Percentiles rank a stretch among this genome's conserved stretches.
Evolutionary conservation across 2,329 filamentous ascomycete genomes (phyloP).

Genomic region (Aspergillus caelatus): DNA sequence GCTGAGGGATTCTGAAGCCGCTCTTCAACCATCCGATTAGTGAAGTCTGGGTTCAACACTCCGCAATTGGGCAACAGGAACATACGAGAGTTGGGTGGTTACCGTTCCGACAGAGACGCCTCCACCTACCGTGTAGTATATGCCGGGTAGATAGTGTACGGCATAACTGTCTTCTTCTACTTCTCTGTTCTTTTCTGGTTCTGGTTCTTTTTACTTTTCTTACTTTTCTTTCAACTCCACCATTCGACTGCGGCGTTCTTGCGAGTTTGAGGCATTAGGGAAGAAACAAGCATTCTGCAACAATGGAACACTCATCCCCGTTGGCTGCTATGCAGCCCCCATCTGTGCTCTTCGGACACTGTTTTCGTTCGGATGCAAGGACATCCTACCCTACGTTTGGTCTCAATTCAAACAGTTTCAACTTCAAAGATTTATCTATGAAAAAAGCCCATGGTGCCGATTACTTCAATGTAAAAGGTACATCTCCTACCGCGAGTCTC

Average conservation of each 20-base stretch:
- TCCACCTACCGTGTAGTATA: slow-evolving; percentile 22
- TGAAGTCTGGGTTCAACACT: slow-evolving; percentile 15
- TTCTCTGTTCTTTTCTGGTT: neutral
- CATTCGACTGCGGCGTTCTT: slow-evolving; percentile 3
- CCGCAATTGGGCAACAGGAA: slow-evolving; percentile 12
- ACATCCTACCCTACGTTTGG: slow-evolving; percentile 56
- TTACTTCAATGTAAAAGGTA: slow-evolving; percentile 84
- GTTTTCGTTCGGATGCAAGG: slow-evolving; percentile 62
- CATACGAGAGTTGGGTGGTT: slow-evolving; percentile 11
- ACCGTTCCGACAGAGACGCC: slow-evolving; percentile 13
- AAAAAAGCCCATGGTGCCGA: slow-evolving; percentile 65
- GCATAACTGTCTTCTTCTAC: slow-evolving; percentile 5
- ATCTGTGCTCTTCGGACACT: slow-evolving; percentile 62
- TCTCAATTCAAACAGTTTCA: slow-evolving; percentile 67
- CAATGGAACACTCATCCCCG: slow-evolving; percentile 92
- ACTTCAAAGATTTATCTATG: slow-evolving; percentile 75
- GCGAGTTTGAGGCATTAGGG: slow-evolving; percentile 1
- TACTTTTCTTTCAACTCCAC: neutral
- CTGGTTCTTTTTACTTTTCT: neutral
- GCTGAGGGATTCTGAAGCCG: slow-evolving; percentile 24
- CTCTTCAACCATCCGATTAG: slow-evolving; percentile 12
- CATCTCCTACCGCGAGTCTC: slow-evolving; percentile 86
- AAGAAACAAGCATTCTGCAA: slow-evolving; percentile 19
- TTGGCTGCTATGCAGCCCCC: slow-evolving; percentile 87
- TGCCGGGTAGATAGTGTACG: slow-evolving; percentile 22